Percentiles rank a stretch among this genome's conserved stretches.
Conservation (phyloP, 2,329 filamentous ascomycete genomes). For the Ceratocystis papillata region DNA sequence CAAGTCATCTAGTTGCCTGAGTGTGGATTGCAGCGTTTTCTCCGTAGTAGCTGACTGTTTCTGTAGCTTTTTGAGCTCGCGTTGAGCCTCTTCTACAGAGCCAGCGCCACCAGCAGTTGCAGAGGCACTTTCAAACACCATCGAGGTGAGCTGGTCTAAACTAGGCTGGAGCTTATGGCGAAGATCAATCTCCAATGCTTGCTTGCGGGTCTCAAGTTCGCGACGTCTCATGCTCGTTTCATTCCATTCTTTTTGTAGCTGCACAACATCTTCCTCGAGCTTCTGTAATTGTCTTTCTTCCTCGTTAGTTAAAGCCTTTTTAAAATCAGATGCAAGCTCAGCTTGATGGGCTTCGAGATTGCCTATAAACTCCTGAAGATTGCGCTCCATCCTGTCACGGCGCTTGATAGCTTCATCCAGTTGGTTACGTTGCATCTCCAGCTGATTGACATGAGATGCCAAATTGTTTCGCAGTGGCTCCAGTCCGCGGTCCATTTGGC, state of each 20-base stretch:
- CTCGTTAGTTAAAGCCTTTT: slow-evolving; percentile 71
- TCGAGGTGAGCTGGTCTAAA: slow-evolving; percentile 72
- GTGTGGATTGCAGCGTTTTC: slow-evolving; percentile 60
- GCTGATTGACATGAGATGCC: slow-evolving; percentile 59
- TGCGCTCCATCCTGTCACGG: slow-evolving; percentile 59
- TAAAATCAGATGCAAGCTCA: slow-evolving; percentile 78
- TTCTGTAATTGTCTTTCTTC: slow-evolving; percentile 73
- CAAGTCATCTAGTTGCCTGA: slow-evolving; percentile 52
- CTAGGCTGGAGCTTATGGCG: slow-evolving; percentile 80
- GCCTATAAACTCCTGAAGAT: slow-evolving; percentile 64
- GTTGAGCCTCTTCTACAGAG: slow-evolving; percentile 64
- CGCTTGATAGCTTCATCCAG: slow-evolving; percentile 57
- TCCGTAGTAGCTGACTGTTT: slow-evolving; percentile 58
- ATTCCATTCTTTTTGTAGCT: slow-evolving; percentile 65
- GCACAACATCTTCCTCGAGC: slow-evolving; percentile 57
- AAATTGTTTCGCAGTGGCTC: slow-evolving; percentile 70
- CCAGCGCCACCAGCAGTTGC: slow-evolving; percentile 32
- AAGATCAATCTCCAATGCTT: slow-evolving; percentile 73
- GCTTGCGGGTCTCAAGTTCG: slow-evolving; percentile 70
- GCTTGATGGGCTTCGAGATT: slow-evolving; percentile 66
- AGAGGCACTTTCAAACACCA: slow-evolving; percentile 54
- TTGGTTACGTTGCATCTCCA: slow-evolving; percentile 61
- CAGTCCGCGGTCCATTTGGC: slow-evolving; percentile 70
- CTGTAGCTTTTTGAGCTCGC: slow-evolving; percentile 68
- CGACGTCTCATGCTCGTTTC: slow-evolving; percentile 62